Conservation (phyloP, 140 eudicot species). For the Senecio squalidus region DNA sequence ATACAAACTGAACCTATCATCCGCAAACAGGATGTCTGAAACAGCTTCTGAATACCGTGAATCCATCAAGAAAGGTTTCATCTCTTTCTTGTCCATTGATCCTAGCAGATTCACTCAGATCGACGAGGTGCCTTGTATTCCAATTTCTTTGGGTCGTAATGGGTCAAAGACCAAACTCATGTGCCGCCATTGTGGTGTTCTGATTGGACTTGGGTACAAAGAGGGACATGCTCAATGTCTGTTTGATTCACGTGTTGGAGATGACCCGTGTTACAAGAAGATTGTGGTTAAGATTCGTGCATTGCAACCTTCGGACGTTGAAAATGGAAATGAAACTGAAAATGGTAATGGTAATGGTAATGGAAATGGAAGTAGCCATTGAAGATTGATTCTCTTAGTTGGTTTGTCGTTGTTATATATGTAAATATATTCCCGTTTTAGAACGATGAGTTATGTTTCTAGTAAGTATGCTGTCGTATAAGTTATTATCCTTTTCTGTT, state of each 20-base stretch:
- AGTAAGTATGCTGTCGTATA: neutral
- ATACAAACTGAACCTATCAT: slow-evolving; percentile 49
- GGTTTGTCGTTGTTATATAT: neutral
- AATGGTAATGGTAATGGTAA: neutral
- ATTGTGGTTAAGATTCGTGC: slow-evolving; percentile 14
- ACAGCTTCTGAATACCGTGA: slow-evolving; percentile 41
- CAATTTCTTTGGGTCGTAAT: slow-evolving; percentile 44
- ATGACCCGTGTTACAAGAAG: slow-evolving; percentile 17
- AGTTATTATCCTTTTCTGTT: neutral
- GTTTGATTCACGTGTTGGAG: slow-evolving; percentile 26
- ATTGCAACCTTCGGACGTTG: slow-evolving; percentile 9
- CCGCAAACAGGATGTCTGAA: slow-evolving; percentile 45
- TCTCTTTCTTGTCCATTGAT: slow-evolving; percentile 54
- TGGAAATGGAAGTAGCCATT: slow-evolving; percentile 1
- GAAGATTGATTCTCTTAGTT: neutral
- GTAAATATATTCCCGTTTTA: neutral
- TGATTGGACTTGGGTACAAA: slow-evolving; percentile 43
- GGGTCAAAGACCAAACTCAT: slow-evolving; percentile 60
- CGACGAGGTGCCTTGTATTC: slow-evolving; percentile 52
- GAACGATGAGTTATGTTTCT: slow-evolving; percentile 8
- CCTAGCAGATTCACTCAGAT: slow-evolving; percentile 70
- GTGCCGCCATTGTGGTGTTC: slow-evolving; percentile 63
- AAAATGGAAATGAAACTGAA: neutral
- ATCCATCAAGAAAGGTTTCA: slow-evolving; percentile 46
- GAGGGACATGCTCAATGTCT: slow-evolving; percentile 43